A percentile compares a stretch with the other conserved stretches of the same genome.
phyloP scores from a whole-genome alignment of 75 land plant genomes.

The Gnetum montanum region DNA sequence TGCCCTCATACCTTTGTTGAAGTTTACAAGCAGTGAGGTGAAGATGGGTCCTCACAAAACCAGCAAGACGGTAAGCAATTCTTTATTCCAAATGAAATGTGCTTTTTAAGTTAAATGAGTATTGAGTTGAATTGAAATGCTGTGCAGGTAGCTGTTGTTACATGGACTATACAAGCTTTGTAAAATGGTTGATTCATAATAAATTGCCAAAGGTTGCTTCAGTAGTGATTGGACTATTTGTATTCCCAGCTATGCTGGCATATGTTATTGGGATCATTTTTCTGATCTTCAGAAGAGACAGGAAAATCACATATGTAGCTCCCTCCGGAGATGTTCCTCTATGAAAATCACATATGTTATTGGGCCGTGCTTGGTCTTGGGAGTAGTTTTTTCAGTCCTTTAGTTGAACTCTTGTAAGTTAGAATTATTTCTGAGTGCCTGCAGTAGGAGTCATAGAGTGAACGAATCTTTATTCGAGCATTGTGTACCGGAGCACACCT shows the following conservation, averaged over 20 bases:
- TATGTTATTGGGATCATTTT: slow-evolving; percentile 49
- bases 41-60: slow-evolving; percentile 80
- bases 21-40: slow-evolving; percentile 73
- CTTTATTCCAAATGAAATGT: too few relatives aligned
- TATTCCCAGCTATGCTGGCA: slow-evolving; percentile 31
- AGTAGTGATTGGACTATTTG: slow-evolving; percentile 47
- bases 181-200: slow-evolving; percentile 34
- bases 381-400: too few relatives aligned
- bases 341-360: too few relatives aligned
- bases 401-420: too few relatives aligned
- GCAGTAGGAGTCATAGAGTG: too few relatives aligned
- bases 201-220: slow-evolving; percentile 12
- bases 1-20: slow-evolving; percentile 79
- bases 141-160: slow-evolving; percentile 26
- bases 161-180: slow-evolving; percentile 58
- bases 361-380: too few relatives aligned
- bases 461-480: too few relatives aligned
- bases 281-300: slow-evolving; percentile 40
- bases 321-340: slow-evolving; percentile 18
- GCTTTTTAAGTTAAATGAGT: too few relatives aligned
- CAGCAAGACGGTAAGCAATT: slow-evolving; percentile 25
- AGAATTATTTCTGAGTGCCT: too few relatives aligned
- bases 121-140: too few relatives aligned
- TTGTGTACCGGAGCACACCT: too few relatives aligned
- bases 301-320: slow-evolving; percentile 30